These are phyloP conservation scores for Yamadazyma dendronema DNA, from an alignment of 1,139 yeast genomes.

Conservation along the genomic window DNA sequence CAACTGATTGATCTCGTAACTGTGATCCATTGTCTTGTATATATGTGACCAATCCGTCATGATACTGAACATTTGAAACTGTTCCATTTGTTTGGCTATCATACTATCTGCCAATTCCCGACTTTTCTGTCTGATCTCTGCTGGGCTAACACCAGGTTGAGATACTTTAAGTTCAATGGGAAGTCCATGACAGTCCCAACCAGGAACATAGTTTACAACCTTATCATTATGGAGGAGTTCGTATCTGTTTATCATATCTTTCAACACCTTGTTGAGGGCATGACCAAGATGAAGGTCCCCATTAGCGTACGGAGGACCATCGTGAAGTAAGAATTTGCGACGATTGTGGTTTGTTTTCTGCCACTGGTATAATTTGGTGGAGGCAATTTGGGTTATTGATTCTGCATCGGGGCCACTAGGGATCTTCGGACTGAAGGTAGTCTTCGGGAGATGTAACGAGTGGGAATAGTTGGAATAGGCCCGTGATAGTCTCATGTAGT, in stretches of 20 bases:
- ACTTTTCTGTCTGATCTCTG: constrained; percentile 61
- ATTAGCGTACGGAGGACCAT: constrained; percentile 98
- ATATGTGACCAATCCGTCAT: constrained; percentile 78
- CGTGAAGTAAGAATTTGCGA: constrained; percentile 69
- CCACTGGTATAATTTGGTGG: constrained; percentile 36
- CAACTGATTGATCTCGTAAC: constrained; percentile 74
- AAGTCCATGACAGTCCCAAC: constrained; percentile 99
- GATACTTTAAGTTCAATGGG: constrained; percentile 91
- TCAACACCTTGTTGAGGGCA: constrained; percentile 82
- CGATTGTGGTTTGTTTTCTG: constrained; percentile 20
- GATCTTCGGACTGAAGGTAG: constrained; percentile 41
- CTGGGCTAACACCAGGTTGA: constrained; percentile 36
- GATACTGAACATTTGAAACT: constrained; percentile 70
- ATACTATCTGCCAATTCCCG: constrained; percentile 64
- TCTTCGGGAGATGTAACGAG: constrained; percentile 41
- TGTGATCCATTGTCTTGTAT: constrained; percentile 69
- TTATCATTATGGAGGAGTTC: constrained; percentile 59
- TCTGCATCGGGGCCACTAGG: constrained; percentile 31
- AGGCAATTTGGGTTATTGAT: constrained; percentile 25
- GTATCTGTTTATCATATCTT: constrained; percentile 79
- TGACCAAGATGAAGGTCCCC: constrained; percentile 94
- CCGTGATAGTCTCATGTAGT: constrained; percentile 2
- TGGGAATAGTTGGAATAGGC: constrained; percentile 22
- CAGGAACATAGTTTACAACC: constrained; percentile 73
- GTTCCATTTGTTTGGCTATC: constrained; percentile 58